Conservation (phyloP, 2,329 filamentous ascomycete species). For the Cercospora sp. region DNA sequence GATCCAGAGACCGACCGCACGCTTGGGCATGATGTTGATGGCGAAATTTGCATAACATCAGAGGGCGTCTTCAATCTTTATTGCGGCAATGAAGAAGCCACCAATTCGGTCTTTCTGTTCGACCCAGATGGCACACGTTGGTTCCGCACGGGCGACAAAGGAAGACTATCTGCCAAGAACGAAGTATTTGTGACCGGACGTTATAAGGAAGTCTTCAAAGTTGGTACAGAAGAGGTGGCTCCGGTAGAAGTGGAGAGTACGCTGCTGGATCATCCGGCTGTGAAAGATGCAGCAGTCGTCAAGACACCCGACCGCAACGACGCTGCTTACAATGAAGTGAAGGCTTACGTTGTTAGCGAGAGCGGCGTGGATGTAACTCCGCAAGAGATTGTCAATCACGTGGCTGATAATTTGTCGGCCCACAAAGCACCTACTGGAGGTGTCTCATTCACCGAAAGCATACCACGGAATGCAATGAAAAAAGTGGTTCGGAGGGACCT, state of each 20-base stretch:
- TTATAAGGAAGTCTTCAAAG: conserved; percentile 15
- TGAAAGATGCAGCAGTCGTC: conserved; percentile 9
- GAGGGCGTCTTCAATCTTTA: conserved; percentile 6
- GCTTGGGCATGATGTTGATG: not conserved
- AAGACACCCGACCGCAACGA: not conserved
- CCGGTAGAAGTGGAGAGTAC: conserved; percentile 8
- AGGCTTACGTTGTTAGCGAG: not conserved
- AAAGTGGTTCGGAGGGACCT: not conserved
- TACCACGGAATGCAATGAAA: conserved; percentile 5
- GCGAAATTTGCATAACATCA: not conserved
- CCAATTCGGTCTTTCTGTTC: not conserved
- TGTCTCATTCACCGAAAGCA: not conserved
- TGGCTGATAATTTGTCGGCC: not conserved
- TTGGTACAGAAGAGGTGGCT: conserved; percentile 7
- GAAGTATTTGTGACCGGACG: conserved; percentile 10
- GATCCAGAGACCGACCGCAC: conserved; percentile 1
- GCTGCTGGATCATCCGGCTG: not conserved
- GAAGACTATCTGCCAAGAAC: not conserved
- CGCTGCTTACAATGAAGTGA: not conserved
- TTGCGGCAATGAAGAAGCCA: not conserved
- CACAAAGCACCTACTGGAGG: conserved; percentile 6
- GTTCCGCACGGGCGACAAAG: conserved; percentile 12
- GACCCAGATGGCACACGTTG: not conserved
- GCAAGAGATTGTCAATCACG: not conserved
- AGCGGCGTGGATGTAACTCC: not conserved